These are phyloP conservation scores for Fusarium mangiferae DNA, from an alignment of 2,329 filamentous ascomycete genomes.

Conservation along the genomic window DNA sequence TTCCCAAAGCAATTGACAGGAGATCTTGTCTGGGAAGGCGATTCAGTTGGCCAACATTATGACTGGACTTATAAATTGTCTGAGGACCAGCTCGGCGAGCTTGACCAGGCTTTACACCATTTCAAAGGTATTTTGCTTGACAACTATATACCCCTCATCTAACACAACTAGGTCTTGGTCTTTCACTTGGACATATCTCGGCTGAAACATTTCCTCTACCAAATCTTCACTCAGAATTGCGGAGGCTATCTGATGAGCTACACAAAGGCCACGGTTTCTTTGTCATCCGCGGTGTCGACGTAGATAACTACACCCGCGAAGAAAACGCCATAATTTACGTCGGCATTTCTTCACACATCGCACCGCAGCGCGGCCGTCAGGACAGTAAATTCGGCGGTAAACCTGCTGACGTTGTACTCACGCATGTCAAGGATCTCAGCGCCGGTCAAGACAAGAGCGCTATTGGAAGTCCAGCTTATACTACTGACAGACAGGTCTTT, in stretches of 20 bases:
- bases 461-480: slow-evolving; percentile 67
- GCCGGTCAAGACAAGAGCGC: slow-evolving; percentile 47
- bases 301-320: slow-evolving; percentile 62
- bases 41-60: slow-evolving; percentile 8
- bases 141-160: background rate
- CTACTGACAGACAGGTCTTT: slow-evolving; percentile 68
- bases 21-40: slow-evolving; percentile 30
- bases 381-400: slow-evolving; percentile 58
- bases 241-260: slow-evolving; percentile 63
- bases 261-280: slow-evolving; percentile 70
- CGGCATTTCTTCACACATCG: slow-evolving; percentile 69
- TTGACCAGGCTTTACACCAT: slow-evolving; percentile 14
- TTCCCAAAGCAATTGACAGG: slow-evolving; percentile 11
- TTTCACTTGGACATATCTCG: slow-evolving; percentile 47
- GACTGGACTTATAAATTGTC: slow-evolving; percentile 20
- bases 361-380: slow-evolving; percentile 62
- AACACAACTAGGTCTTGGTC: background rate
- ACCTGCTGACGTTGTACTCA: slow-evolving; percentile 60
- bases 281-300: slow-evolving; percentile 67
- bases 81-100: slow-evolving; percentile 1
- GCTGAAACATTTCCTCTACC: slow-evolving; percentile 66
- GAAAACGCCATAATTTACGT: slow-evolving; percentile 70
- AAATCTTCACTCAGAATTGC: slow-evolving; percentile 59
- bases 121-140: background rate
- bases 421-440: slow-evolving; percentile 67